A percentile compares a stretch with the other conserved stretches of the same genome.
phyloP scores from a whole-genome alignment of 176 grass and related monocot species.

The maize (Zea mays) region DNA sequence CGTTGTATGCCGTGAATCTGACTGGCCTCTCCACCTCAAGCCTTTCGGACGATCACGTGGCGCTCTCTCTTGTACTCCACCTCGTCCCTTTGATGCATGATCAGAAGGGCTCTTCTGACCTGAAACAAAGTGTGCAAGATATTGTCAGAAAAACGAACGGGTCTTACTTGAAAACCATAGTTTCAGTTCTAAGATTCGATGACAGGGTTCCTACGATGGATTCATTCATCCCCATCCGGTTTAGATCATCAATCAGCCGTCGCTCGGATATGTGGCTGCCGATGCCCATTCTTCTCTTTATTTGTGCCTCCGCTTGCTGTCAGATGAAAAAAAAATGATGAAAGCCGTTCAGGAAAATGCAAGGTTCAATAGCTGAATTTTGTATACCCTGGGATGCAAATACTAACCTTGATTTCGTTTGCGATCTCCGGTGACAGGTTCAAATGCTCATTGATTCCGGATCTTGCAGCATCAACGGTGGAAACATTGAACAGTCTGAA shows the following conservation, averaged over 20 bases:
- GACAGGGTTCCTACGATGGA: slow-evolving; percentile 61
- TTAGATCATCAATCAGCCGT: slow-evolving; percentile 69
- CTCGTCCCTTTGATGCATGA: slow-evolving; percentile 98
- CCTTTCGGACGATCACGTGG: slow-evolving; percentile 85
- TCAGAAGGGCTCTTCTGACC: slow-evolving; percentile 93
- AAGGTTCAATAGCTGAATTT: neutral
- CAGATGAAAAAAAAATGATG: slow-evolving; percentile 18
- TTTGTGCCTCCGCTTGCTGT: slow-evolving; percentile 93
- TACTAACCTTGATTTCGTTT: slow-evolving; percentile 84
- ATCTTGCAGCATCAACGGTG: slow-evolving; percentile 84
- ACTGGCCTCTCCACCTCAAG: slow-evolving; percentile 37
- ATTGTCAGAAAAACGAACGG: neutral
- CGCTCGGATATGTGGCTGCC: slow-evolving; percentile 93
- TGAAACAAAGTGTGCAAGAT: slow-evolving; percentile 25
- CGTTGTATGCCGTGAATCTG: neutral
- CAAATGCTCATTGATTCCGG: slow-evolving; percentile 96
- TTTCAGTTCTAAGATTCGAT: neutral
- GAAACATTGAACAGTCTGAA: slow-evolving; percentile 93
- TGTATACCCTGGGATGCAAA: neutral
- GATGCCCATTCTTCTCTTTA: slow-evolving; percentile 97
- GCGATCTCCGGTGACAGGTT: slow-evolving; percentile 94
- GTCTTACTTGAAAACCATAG: neutral
- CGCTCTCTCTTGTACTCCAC: slow-evolving; percentile 95
- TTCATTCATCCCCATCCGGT: slow-evolving; percentile 90
- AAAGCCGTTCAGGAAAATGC: neutral